Percentiles rank a stretch among this genome's conserved stretches.
Conservation (phyloP, 2,329 filamentous ascomycete species). For the Hymenoscyphus scutula region DNA sequence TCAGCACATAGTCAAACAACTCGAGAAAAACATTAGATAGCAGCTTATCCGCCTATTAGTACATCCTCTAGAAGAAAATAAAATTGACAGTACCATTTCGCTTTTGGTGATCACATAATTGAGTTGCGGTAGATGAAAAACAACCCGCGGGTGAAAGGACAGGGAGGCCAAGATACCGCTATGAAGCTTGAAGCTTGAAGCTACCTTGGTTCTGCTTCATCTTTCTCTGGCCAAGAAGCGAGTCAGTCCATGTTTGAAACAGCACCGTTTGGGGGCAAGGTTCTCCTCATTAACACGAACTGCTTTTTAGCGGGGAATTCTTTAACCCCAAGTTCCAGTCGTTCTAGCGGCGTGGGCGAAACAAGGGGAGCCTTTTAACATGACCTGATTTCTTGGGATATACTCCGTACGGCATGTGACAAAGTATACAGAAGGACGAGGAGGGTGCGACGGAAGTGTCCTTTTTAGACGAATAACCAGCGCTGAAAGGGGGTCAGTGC, state of each 20-base stretch:
- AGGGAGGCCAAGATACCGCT: neutral
- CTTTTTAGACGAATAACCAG: neutral
- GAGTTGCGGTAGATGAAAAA: neutral
- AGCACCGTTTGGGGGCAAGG: neutral
- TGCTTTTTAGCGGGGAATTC: neutral
- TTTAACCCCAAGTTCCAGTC: neutral
- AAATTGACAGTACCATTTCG: no score
- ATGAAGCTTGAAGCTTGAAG: conserved; percentile 2
- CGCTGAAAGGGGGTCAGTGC: neutral
- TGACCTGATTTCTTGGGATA: no score
- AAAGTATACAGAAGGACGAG: neutral
- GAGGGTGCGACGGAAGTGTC: no score
- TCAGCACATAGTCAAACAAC: no score
- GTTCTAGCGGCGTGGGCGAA: neutral
- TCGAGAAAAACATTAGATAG: no score
- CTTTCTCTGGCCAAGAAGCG: conserved; percentile 2
- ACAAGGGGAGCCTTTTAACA: neutral
- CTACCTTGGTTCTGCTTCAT: neutral
- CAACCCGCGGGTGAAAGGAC: neutral
- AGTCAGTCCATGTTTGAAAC: conserved; percentile 2
- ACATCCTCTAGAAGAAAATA: no score
- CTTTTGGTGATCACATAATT: neutral
- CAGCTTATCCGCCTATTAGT: no score
- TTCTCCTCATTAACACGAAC: neutral
- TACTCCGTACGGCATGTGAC: neutral